These are phyloP conservation scores for Acacia melanoxylon DNA, from an alignment of 306 rosid species.

Conservation along the genomic window DNA sequence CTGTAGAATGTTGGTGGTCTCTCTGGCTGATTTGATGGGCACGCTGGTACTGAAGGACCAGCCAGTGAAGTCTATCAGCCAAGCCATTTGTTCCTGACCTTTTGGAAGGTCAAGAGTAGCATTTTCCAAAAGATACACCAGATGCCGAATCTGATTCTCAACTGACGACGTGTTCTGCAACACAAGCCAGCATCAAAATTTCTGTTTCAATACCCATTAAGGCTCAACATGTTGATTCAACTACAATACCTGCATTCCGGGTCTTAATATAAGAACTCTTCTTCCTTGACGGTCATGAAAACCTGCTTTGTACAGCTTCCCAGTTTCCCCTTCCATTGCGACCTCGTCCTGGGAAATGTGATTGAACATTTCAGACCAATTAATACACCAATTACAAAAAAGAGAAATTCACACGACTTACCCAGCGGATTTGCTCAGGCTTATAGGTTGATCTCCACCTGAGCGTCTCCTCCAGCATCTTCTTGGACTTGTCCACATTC, in stretches of 20 bases:
- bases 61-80: conserved; percentile 54
- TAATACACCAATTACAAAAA: conserved; percentile 2
- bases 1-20: conserved; percentile 41
- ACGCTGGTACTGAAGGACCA: conserved; percentile 48
- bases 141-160: conserved; percentile 75
- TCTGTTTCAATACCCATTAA: neutral
- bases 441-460: conserved; percentile 72
- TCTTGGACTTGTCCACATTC: conserved; percentile 76
- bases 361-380: conserved; percentile 22
- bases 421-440: conserved; percentile 95
- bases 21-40: conserved; percentile 44
- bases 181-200: conserved; percentile 28
- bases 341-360: conserved; percentile 42
- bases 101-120: conserved; percentile 51
- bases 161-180: conserved; percentile 72
- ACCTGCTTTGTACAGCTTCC: conserved; percentile 74
- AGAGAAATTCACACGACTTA: conserved; percentile 48
- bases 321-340: conserved; percentile 56
- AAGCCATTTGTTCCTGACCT: conserved; percentile 81
- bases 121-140: conserved; percentile 81
- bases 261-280: conserved; percentile 49
- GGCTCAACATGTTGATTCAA: conserved; percentile 4
- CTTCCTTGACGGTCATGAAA: conserved; percentile 76
- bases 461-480: conserved; percentile 76
- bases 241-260: conserved; percentile 51